Base-by-base conservation (phyloP, 169 alveolate species). In the Ichthyophthirius multifiliis region DNA sequence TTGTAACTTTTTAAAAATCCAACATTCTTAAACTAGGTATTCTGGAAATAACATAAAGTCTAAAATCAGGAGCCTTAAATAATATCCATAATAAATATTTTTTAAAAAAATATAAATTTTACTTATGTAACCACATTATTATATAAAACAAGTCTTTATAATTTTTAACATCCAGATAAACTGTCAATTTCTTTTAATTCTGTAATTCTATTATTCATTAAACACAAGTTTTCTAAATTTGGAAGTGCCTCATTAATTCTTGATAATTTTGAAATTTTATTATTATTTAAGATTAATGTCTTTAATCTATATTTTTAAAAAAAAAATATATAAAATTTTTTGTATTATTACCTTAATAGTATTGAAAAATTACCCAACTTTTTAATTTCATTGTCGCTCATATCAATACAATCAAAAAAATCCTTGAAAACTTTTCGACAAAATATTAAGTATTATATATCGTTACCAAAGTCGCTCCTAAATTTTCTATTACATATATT, bases 1-100 rank as follows among this genome's bases (percentile, higher is more conserved):
- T 30, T 13, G 94, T 82, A n/a, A 93, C 93, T 84, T 89, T 93
- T 79, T 90, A 79, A 83, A 80, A 93, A 76, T 93, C 96, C 6
- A 93, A 81, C 13, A 89, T 83, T 84, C 92, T 93, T 20, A 93
- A 77, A 27, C 74, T 65, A 13, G 94, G 94, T 32, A 93, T 75
- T 79, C 86, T 89, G 46, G 86, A 79, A 30, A 93, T 89, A 3
- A 80, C 88, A 76, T 93, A 88, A 37, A 83, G 81, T 47, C 96
- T 65, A 76, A 90, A 93, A 82, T 93, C 76, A 43, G 81, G 82
- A 18, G 55, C 63, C 77, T 67, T 5, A 9, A 9, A 9, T 41
- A 9, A 9, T 9, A 9, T 41, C 7, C 7, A 9, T 7, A 41
- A 41, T 41, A 9, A 41, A 41, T 41, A 13, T 13, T 7, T 41